Conservation (phyloP, 2,329 filamentous ascomycete species). For the Byssochlamys sp. region DNA sequence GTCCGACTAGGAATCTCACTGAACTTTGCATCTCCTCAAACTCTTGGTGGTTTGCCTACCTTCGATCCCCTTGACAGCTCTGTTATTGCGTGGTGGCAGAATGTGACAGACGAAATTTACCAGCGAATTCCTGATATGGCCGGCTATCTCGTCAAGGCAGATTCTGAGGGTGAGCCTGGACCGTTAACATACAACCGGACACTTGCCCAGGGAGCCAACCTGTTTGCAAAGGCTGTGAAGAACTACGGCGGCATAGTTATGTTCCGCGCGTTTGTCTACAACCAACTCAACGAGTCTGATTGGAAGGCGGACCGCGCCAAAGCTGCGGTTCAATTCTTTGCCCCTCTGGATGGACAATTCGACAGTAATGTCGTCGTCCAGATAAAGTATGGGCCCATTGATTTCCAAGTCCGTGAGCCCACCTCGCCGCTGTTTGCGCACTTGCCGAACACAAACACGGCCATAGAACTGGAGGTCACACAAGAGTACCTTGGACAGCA, state of each 20-base stretch:
- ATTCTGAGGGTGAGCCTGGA: slow-evolving; percentile 62
- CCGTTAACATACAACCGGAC: slow-evolving; percentile 62
- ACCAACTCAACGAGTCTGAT: slow-evolving; percentile 48
- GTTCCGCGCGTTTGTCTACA: slow-evolving; percentile 65
- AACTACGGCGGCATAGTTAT: slow-evolving; percentile 55
- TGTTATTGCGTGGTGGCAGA: slow-evolving; percentile 55
- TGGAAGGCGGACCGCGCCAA: slow-evolving; percentile 62
- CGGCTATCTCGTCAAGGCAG: slow-evolving; percentile 62
- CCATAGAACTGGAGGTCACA: slow-evolving; percentile 57
- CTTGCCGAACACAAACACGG: slow-evolving; percentile 38
- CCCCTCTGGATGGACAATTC: slow-evolving; percentile 54
- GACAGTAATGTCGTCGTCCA: slow-evolving; percentile 63
- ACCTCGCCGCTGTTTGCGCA: slow-evolving; percentile 55
- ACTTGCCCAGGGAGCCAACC: slow-evolving; percentile 56
- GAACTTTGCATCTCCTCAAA: slow-evolving; percentile 57
- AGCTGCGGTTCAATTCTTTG: slow-evolving; percentile 59
- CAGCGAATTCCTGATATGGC: slow-evolving; percentile 54
- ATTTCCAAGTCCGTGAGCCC: slow-evolving; percentile 63
- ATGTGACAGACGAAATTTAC: slow-evolving; percentile 53
- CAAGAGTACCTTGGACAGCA: slow-evolving; percentile 67
- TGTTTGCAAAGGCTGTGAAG: slow-evolving; percentile 53
- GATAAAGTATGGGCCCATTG: slow-evolving; percentile 65
- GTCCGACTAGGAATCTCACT: slow-evolving; percentile 57
- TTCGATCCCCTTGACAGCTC: slow-evolving; percentile 55
- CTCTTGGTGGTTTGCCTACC: slow-evolving; percentile 47